phyloP scores from a whole-genome alignment of 805 yeast species.

The Zygosaccharomyces bisporus region DNA sequence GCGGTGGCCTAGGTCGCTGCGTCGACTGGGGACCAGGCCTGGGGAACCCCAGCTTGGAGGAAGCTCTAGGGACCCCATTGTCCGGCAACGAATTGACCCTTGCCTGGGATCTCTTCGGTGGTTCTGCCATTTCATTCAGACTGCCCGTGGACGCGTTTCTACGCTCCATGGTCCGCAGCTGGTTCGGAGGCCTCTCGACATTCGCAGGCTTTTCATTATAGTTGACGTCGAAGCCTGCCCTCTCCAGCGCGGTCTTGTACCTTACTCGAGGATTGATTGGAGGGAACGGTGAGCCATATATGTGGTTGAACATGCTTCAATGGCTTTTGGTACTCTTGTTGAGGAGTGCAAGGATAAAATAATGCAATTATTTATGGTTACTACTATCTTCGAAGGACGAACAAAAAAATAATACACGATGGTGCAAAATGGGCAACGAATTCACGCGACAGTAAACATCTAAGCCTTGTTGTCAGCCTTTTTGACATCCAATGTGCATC shows the following conservation, averaged over 20 bases:
- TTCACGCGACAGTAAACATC: neutral
- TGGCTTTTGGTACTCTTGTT: neutral
- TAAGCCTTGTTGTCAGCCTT: neutral
- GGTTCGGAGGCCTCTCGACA: neutral
- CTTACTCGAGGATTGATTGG: constrained; percentile 59
- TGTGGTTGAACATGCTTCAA: constrained; percentile 22
- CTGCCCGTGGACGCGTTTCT: constrained; percentile 15
- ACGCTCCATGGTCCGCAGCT: constrained; percentile 3
- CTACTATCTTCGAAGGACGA: too few species aligned
- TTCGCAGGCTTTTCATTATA: constrained; percentile 1
- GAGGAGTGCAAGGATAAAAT: neutral
- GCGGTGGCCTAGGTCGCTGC: constrained; percentile 1
- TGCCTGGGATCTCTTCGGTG: constrained; percentile 5
- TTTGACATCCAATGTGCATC: neutral
- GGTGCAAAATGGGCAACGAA: neutral
- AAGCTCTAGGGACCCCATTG: neutral
- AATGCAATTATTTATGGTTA: neutral
- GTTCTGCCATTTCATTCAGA: constrained; percentile 2
- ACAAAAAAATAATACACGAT: neutral
- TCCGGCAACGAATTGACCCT: constrained; percentile 13
- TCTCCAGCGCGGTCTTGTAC: constrained; percentile 67
- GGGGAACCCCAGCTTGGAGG: neutral
- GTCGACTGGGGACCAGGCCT: neutral
- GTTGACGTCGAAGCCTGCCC: constrained; percentile 73
- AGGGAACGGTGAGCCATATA: constrained; percentile 55